A percentile compares a stretch with the other conserved stretches of the same genome.
These are phyloP conservation scores for Aureobasidium sp. DNA, from an alignment of 2,329 filamentous ascomycete species.

Conservation along the genomic window DNA sequence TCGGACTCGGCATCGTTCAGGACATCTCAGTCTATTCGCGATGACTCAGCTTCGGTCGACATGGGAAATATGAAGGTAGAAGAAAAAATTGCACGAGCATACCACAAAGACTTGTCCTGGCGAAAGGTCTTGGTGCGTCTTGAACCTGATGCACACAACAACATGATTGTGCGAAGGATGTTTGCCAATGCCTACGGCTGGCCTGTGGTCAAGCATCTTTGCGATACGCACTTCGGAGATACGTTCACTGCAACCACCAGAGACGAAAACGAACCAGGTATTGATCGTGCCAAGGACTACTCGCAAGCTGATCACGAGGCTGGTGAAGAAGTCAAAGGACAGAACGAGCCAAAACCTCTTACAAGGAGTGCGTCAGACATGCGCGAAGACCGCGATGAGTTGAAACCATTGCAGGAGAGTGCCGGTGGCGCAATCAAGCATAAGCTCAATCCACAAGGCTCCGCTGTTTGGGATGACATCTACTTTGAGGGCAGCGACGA, in stretches of 20 bases:
- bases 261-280: slow-evolving; percentile 58
- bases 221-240: slow-evolving; percentile 88
- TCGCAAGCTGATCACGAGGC: slow-evolving; percentile 30
- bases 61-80: slow-evolving; percentile 76
- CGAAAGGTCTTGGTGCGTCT: slow-evolving; percentile 92
- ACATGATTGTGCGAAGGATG: slow-evolving; percentile 92
- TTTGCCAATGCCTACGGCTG: slow-evolving; percentile 97
- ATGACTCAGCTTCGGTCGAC: slow-evolving; percentile 36
- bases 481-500: slow-evolving; percentile 40
- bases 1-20: slow-evolving; percentile 25
- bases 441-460: slow-evolving; percentile 27
- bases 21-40: background rate
- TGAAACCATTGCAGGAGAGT: slow-evolving; percentile 28
- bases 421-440: slow-evolving; percentile 19
- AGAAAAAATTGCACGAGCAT: slow-evolving; percentile 94
- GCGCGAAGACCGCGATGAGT: slow-evolving; percentile 36
- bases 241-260: slow-evolving; percentile 55
- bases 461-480: slow-evolving; percentile 40
- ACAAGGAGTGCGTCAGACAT: slow-evolving; percentile 40
- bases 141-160: slow-evolving; percentile 96
- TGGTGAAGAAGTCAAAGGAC: slow-evolving; percentile 56
- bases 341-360: slow-evolving; percentile 29
- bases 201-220: slow-evolving; percentile 92
- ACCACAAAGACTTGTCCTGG: slow-evolving; percentile 88
- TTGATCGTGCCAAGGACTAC: slow-evolving; percentile 58